These are phyloP conservation scores for Corymbia citriodora DNA, from an alignment of 441 rosid species.

Conservation along the genomic window DNA sequence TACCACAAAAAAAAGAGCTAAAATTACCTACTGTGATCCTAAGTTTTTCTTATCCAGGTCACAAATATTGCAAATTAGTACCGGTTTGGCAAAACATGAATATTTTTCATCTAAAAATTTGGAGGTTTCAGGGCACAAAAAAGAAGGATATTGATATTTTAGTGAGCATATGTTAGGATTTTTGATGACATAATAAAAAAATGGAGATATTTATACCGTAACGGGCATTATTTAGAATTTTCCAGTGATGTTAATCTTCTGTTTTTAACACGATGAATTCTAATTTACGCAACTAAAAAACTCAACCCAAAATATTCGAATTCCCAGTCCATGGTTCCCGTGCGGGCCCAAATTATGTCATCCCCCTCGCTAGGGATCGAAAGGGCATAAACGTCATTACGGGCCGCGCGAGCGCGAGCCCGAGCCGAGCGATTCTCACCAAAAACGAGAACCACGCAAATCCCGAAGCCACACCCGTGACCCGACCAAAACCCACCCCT, in stretches of 20 bases:
- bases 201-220: background rate
- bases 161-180: background rate
- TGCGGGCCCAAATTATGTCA: background rate
- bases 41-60: background rate
- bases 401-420: background rate
- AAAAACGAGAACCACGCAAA: conserved; percentile 12
- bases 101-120: background rate
- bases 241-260: background rate
- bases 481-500: conserved; percentile 6
- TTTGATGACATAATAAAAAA: background rate
- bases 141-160: background rate
- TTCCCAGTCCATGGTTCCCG: background rate
- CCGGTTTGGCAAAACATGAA: background rate
- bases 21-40: too few species aligned
- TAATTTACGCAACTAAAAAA: background rate
- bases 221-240: background rate
- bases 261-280: background rate
- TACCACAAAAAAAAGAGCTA: background rate
- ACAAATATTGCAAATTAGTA: background rate
- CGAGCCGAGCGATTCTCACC: conserved; percentile 6
- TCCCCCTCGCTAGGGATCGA: background rate
- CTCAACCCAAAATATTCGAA: background rate
- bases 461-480: conserved; percentile 11
- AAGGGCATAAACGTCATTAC: background rate
- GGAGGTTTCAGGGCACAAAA: background rate